phyloP scores from a whole-genome alignment of 1,284 basidiomycete species.

The Irpex sp. region DNA sequence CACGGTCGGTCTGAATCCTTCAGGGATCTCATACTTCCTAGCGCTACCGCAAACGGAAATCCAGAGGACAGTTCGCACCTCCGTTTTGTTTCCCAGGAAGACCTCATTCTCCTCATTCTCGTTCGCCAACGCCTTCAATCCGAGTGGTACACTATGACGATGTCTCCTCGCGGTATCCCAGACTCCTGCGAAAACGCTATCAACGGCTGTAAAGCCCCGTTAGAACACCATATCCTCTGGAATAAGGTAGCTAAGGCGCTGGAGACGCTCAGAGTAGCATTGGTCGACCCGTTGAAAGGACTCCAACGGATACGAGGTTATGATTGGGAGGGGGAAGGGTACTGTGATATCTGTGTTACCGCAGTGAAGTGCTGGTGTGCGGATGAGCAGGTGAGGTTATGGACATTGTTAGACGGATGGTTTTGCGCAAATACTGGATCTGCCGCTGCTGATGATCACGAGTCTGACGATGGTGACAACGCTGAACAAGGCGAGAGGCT shows the following conservation, averaged over 20 bases:
- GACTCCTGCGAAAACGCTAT: background rate
- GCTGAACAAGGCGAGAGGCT: no score
- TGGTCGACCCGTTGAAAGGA: background rate
- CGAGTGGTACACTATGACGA: background rate
- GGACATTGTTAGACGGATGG: background rate
- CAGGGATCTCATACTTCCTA: background rate
- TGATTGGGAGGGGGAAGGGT: background rate
- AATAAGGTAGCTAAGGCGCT: background rate
- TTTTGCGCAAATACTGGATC: background rate
- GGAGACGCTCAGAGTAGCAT: background rate
- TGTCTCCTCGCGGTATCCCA: background rate
- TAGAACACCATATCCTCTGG: background rate
- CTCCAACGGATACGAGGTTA: background rate
- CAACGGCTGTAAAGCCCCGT: background rate
- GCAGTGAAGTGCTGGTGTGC: background rate
- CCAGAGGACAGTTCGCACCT: background rate
- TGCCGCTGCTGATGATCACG: no score
- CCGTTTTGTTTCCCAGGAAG: background rate
- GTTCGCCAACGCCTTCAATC: background rate
- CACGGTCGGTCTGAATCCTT: background rate
- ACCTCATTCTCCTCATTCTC: background rate
- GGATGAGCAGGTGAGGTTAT: background rate
- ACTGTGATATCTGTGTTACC: background rate
- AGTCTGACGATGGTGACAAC: no score
- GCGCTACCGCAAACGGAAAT: background rate